These are phyloP conservation scores for Tremella yokohamensis DNA, from an alignment of 768 basidiomycete genomes.

Conservation along the genomic window DNA sequence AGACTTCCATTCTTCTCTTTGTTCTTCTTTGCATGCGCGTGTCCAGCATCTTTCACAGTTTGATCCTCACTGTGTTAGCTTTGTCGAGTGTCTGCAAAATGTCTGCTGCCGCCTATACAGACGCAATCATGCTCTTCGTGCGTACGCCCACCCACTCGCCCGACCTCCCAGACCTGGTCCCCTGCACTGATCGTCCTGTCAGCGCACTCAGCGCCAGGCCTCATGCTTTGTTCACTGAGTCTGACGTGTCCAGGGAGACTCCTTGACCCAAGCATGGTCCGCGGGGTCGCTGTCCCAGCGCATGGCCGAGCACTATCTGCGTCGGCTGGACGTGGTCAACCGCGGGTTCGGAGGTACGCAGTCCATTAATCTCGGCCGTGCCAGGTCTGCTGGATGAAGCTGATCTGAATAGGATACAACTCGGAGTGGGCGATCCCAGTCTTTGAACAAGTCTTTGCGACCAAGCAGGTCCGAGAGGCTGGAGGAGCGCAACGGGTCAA, in stretches of 20 bases:
- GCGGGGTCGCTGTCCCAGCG: slow-evolving; percentile 63
- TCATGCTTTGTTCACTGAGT: neutral
- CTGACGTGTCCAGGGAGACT: slow-evolving; percentile 37
- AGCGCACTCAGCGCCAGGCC: neutral
- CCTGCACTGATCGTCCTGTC: too few relatives aligned
- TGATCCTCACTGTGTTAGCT: neutral
- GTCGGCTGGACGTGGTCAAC: slow-evolving; percentile 81
- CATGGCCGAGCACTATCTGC: slow-evolving; percentile 69
- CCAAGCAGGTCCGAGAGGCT: slow-evolving; percentile 55
- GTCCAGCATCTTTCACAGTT: neutral
- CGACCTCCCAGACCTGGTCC: too few relatives aligned
- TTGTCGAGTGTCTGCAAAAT: slow-evolving; percentile 12
- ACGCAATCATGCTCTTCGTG: slow-evolving; percentile 47
- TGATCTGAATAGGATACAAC: slow-evolving; percentile 58
- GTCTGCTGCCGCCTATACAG: slow-evolving; percentile 29
- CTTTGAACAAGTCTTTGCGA: slow-evolving; percentile 68
- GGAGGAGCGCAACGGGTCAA: slow-evolving; percentile 58
- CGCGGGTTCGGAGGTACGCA: slow-evolving; percentile 59
- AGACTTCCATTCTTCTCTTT: too few relatives aligned
- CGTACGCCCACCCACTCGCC: too few relatives aligned
- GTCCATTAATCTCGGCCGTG: neutral
- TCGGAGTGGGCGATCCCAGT: slow-evolving; percentile 79
- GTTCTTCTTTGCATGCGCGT: too few relatives aligned
- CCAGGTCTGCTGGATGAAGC: neutral
- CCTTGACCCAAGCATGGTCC: slow-evolving; percentile 40